Percentiles rank a stretch among this genome's conserved stretches.
phyloP scores from a whole-genome alignment of 2,329 filamentous ascomycete genomes.

The Ceratocystis papillata region DNA sequence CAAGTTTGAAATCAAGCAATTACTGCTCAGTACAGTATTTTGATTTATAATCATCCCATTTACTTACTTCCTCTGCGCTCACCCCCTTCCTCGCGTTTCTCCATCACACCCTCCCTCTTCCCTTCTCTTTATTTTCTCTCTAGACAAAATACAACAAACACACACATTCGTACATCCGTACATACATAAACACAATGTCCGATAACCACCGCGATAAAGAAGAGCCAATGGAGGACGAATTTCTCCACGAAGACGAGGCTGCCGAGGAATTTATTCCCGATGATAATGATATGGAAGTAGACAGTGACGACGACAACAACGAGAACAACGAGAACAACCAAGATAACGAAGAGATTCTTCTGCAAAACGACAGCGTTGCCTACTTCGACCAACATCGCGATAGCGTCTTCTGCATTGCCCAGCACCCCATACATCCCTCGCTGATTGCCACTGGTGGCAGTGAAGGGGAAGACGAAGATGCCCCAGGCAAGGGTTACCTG shows the following conservation, averaged over 20 bases:
- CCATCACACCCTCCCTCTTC: background rate
- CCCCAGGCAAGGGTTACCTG: conserved; percentile 71
- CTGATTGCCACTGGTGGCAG: conserved; percentile 80
- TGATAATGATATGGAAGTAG: conserved; percentile 64
- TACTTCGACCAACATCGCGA: conserved; percentile 88
- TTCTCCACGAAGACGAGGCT: conserved; percentile 25
- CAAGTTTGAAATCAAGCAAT: conserved; percentile 9
- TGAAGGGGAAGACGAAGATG: conserved; percentile 47
- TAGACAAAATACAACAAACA: background rate
- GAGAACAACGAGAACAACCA: conserved; percentile 36
- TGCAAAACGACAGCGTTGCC: conserved; percentile 85
- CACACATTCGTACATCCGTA: background rate
- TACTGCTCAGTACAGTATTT: background rate
- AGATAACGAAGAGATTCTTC: conserved; percentile 50
- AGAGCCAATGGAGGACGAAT: conserved; percentile 22
- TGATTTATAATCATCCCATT: conserved; percentile 17
- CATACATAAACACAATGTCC: conserved; percentile 14
- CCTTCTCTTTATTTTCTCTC: background rate
- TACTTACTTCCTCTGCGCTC: background rate
- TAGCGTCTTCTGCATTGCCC: conserved; percentile 88
- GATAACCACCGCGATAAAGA: conserved; percentile 13
- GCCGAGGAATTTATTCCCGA: conserved; percentile 26
- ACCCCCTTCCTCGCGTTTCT: no score
- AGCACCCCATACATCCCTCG: conserved; percentile 68
- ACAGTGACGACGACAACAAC: conserved; percentile 57